Percentiles rank a stretch among this genome's conserved stretches.
Evolutionary conservation across 225 moss, liverwort and hornwort genomes (phyloP).

Genomic region (Antitrichia curtipendula): DNA sequence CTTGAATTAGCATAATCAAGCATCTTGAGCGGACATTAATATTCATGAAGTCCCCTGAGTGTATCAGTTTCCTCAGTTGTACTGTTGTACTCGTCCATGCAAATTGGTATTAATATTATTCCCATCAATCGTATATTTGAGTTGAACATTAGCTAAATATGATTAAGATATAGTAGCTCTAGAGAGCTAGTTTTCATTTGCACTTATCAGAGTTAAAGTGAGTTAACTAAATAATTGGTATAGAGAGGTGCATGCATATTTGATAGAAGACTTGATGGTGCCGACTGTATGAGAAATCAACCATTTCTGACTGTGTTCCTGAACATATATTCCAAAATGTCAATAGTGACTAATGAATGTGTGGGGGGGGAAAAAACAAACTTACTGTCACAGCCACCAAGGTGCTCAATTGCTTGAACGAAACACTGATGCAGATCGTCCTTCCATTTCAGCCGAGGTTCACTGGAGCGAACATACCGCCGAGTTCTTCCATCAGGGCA

Average conservation of each 20-base stretch:
- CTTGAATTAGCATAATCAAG: neutral
- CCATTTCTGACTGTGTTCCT: neutral
- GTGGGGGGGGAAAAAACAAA: neutral
- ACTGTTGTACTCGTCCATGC: neutral
- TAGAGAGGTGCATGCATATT: neutral
- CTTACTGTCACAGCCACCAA: constrained; percentile 60
- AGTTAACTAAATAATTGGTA: neutral
- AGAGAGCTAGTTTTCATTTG: neutral
- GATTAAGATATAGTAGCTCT: neutral
- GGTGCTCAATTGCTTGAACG: constrained; percentile 32
- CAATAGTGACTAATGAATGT: neutral
- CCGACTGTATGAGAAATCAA: neutral
- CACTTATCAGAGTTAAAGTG: neutral
- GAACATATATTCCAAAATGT: neutral
- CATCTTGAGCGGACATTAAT: neutral
- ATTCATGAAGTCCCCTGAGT: neutral
- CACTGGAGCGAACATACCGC: constrained; percentile 41
- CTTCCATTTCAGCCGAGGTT: constrained; percentile 52
- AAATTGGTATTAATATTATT: neutral
- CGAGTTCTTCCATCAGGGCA: constrained; percentile 34
- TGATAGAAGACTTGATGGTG: neutral
- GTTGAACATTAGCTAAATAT: neutral
- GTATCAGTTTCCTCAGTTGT: neutral
- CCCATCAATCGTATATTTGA: neutral
- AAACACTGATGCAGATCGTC: constrained; percentile 39